Evolutionary conservation across 2,329 filamentous ascomycete genomes (phyloP), one percentile per base, ranked within the genome.

Genomic region (Trichoderma koningii): DNA sequence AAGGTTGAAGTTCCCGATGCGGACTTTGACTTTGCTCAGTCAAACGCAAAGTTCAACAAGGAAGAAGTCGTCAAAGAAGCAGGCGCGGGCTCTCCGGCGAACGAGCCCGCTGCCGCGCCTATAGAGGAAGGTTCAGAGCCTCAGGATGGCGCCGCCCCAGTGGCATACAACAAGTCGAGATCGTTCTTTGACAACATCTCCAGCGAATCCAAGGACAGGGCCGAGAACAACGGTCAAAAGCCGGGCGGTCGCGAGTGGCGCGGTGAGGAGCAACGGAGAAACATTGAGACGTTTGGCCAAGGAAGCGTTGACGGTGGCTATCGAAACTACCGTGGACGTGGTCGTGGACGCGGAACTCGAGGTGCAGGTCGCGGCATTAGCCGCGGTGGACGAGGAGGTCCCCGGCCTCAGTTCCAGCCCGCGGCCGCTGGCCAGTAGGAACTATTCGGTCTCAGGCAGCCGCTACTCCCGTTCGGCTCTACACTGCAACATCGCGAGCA

Each of bases 131-230:
- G 76, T 12, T 71, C 72, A 2, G 78, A 82, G 44, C 76, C 82
- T 1, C 34, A 68, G 9, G 75, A 78, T 15, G 80, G 81, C 7
- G 79, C 81, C 15, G 70, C 77, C 14, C 82, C 87, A 0, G 65
- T 60, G 23, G 65, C 65, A 57, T 99, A 99, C 80, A 94, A 97
- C 81, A 97, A 93, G 78, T 84, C 88, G 5, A 87, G 81, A 3
- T 97, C 92, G 1, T 99, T 99, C 83, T 99, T 99, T 74, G 95
- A 99, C 79, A 97, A 99, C 77, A 97, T 99, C 69, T 96, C 92
- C 0, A 96, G 92, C 70, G 95, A 99, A 75, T 85, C 91, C 68
- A 96, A 91, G 76, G 95, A 99, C 69, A 87, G 95, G 50, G 88
- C 91, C 59, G 91, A 94, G 67, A 88, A 88, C 45, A 82, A 82